Percentiles rank a stretch among this genome's conserved stretches.
Conservation (phyloP, 768 basidiomycete genomes). For the Boletus edulis region DNA sequence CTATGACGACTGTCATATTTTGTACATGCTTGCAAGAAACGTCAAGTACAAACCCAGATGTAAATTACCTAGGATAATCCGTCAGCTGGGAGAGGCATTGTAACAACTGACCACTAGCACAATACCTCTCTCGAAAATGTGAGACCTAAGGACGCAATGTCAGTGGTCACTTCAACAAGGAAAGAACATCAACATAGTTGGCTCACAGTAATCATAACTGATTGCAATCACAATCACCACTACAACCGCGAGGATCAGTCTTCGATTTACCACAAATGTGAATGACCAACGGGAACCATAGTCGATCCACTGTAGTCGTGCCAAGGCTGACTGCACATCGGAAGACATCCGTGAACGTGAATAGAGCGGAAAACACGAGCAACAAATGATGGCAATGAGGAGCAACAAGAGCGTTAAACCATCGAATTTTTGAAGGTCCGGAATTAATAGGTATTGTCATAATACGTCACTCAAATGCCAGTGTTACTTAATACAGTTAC, state of each 20-base stretch:
- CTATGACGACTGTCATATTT: neutral
- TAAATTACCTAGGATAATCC: neutral
- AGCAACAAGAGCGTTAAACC: too few relatives aligned
- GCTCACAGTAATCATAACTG: neutral
- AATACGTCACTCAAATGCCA: too few relatives aligned
- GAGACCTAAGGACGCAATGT: neutral
- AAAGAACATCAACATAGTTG: neutral
- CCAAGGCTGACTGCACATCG: neutral
- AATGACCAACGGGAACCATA: neutral
- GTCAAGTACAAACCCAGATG: constrained; percentile 1
- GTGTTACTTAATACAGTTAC: too few relatives aligned
- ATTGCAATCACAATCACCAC: neutral
- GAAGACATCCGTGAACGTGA: neutral
- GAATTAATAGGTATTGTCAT: too few relatives aligned
- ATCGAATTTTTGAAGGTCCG: too few relatives aligned
- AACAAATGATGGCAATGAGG: too few relatives aligned
- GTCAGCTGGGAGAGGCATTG: neutral
- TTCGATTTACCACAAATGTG: too few relatives aligned
- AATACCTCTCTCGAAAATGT: neutral
- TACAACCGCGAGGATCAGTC: neutral
- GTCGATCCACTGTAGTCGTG: neutral
- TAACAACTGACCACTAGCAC: neutral
- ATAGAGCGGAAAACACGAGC: neutral
- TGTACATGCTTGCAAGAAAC: neutral
- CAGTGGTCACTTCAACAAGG: neutral